A percentile compares a stretch with the other conserved stretches of the same genome.
Conservation (phyloP, 371 early-diverging fungal species). For the Rhizopus delemar region DNA sequence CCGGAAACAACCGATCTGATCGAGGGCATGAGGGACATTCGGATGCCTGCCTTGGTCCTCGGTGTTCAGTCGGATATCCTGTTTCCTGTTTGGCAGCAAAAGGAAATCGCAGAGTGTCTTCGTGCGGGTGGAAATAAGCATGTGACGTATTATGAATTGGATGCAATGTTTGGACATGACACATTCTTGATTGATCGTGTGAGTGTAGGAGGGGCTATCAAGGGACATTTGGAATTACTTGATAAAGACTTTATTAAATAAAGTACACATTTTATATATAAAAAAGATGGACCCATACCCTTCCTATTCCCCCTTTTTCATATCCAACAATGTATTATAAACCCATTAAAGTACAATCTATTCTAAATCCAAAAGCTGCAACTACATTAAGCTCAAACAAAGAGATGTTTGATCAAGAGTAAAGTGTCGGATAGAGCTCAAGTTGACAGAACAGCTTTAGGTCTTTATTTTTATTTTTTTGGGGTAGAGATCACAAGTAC, state of each 20-base stretch:
- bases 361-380: too few relatives aligned
- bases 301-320: too few relatives aligned
- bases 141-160: conserved; percentile 96
- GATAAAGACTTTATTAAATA: conserved; percentile 19
- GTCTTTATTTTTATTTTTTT: too few relatives aligned
- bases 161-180: conserved; percentile 95
- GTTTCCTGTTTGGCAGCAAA: conserved; percentile 94
- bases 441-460: too few relatives aligned
- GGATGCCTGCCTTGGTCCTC: conserved; percentile 82
- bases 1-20: conserved; percentile 58
- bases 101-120: conserved; percentile 88
- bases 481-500: too few relatives aligned
- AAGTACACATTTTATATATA: too few relatives aligned
- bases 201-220: conserved; percentile 91
- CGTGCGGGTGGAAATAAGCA: conserved; percentile 78
- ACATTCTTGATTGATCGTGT: conserved; percentile 91
- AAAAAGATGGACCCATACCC: too few relatives aligned
- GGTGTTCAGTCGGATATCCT: conserved; percentile 94
- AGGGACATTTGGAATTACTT: conserved; percentile 83
- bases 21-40: conserved; percentile 57
- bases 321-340: too few relatives aligned
- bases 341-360: too few relatives aligned
- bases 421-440: too few relatives aligned
- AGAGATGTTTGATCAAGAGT: too few relatives aligned
- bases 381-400: too few relatives aligned